Evolutionary conservation across 2,329 filamentous ascomycete genomes (phyloP).

Genomic region (Phialophora chinensis): DNA sequence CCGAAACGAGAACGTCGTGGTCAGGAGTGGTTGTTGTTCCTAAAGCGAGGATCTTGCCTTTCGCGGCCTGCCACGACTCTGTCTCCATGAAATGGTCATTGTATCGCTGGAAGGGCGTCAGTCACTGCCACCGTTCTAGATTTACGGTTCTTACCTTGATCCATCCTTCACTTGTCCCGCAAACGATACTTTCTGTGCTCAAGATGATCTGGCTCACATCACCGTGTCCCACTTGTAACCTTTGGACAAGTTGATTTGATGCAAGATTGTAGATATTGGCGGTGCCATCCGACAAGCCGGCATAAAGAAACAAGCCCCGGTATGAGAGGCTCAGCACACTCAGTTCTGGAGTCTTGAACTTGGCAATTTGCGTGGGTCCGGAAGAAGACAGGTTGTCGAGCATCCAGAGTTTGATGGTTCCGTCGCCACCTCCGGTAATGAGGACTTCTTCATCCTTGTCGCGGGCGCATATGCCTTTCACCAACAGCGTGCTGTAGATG

Average conservation of each 20-base stretch:
- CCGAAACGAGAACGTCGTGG: conserved; percentile 87
- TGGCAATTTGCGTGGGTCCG: conserved; percentile 73
- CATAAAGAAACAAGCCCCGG: conserved; percentile 91
- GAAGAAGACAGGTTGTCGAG: conserved; percentile 50
- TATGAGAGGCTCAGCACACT: conserved; percentile 78
- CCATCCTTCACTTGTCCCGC: conserved; percentile 85
- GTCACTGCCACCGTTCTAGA: not conserved
- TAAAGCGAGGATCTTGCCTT: conserved; percentile 86
- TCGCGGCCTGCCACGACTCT: conserved; percentile 79
- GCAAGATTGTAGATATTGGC: conserved; percentile 97
- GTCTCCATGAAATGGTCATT: conserved; percentile 84
- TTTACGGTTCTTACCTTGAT: conserved; percentile 67
- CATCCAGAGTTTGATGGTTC: conserved; percentile 89
- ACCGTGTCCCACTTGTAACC: conserved; percentile 81
- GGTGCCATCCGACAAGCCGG: conserved; percentile 82
- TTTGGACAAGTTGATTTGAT: conserved; percentile 85
- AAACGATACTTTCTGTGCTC: conserved; percentile 83
- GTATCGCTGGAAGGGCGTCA: conserved; percentile 60
- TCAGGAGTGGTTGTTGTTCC: conserved; percentile 72
- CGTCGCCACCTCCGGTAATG: conserved; percentile 90
- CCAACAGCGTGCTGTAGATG: conserved; percentile 92
- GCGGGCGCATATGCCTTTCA: conserved; percentile 73
- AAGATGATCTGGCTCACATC: conserved; percentile 61
- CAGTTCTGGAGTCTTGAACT: conserved; percentile 66
- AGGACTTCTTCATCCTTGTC: conserved; percentile 77